Conservation (phyloP, 2,329 filamentous ascomycete species). For the Cladosporium sp. region DNA sequence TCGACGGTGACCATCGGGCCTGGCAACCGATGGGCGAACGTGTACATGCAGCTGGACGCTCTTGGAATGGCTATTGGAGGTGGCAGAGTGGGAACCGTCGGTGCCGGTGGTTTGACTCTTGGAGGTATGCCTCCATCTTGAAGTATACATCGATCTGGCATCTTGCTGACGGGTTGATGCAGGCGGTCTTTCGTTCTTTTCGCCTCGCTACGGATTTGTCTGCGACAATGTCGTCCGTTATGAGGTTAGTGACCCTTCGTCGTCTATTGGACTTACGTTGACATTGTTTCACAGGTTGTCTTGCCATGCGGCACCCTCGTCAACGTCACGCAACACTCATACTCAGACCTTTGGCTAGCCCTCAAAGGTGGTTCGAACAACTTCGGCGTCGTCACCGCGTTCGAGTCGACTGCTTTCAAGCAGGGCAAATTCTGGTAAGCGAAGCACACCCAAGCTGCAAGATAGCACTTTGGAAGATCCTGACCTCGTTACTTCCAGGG, state of each 20-base stretch:
- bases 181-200: slow-evolving; percentile 53
- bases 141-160: neutral
- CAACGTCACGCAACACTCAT: slow-evolving; percentile 44
- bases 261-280: slow-evolving; percentile 20
- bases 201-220: slow-evolving; percentile 51
- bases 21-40: slow-evolving; percentile 49
- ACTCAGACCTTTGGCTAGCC: slow-evolving; percentile 53
- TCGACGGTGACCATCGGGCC: slow-evolving; percentile 47
- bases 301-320: slow-evolving; percentile 44
- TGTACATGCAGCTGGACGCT: slow-evolving; percentile 46
- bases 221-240: slow-evolving; percentile 41
- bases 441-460: too few species aligned
- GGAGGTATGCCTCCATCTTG: slow-evolving; percentile 29
- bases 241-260: slow-evolving; percentile 35
- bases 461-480: neutral
- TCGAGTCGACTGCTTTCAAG: slow-evolving; percentile 36
- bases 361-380: slow-evolving; percentile 48
- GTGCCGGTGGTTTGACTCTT: slow-evolving; percentile 49
- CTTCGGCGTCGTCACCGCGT: slow-evolving; percentile 50
- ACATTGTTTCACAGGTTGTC: slow-evolving; percentile 33
- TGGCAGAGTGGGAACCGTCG: slow-evolving; percentile 47
- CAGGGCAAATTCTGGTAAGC: slow-evolving; percentile 29
- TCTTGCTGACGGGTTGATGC: neutral
- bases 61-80: slow-evolving; percentile 47
- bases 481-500: neutral